Percentiles rank a stretch among this genome's conserved stretches.
Conservation (phyloP, 2,329 filamentous ascomycete species). For the Clonostachys chloroleuca region DNA sequence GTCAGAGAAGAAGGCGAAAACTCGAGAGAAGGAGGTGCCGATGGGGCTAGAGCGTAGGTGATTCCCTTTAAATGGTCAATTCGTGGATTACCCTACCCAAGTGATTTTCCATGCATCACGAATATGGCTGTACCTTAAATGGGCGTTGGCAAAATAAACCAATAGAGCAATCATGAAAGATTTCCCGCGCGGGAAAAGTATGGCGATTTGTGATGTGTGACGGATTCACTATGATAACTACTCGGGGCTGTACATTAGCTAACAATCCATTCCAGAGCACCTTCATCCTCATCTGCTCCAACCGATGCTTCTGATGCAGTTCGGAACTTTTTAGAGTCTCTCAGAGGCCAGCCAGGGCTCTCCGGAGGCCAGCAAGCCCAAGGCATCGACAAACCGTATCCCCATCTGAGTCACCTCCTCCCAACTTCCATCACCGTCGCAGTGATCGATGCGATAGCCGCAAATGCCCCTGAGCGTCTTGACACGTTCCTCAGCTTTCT, state of each 20-base stretch:
- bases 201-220: constrained; percentile 11
- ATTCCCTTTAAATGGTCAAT: constrained; percentile 15
- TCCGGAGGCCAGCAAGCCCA: constrained; percentile 20
- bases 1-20: constrained; percentile 84
- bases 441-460: constrained; percentile 61
- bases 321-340: constrained; percentile 82
- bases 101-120: too few species aligned
- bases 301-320: constrained; percentile 64
- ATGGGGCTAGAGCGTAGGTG: constrained; percentile 99
- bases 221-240: neutral
- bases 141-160: constrained; percentile 8
- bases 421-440: constrained; percentile 73
- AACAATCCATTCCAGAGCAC: too few species aligned
- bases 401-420: constrained; percentile 82
- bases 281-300: constrained; percentile 45
- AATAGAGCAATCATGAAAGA: constrained; percentile 20
- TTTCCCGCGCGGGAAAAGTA: constrained; percentile 15
- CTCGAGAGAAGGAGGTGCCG: constrained; percentile 87
- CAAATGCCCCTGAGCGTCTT: constrained; percentile 46
- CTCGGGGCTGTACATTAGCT: too few species aligned
- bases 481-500: constrained; percentile 75
- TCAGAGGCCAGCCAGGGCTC: constrained; percentile 52
- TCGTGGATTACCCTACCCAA: neutral
- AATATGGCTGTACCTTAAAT: too few species aligned
- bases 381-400: constrained; percentile 59